A percentile compares a stretch with the other conserved stretches of the same genome.
phyloP scores from a whole-genome alignment of 805 yeast genomes.

The Schwanniomyces polymorphus region DNA sequence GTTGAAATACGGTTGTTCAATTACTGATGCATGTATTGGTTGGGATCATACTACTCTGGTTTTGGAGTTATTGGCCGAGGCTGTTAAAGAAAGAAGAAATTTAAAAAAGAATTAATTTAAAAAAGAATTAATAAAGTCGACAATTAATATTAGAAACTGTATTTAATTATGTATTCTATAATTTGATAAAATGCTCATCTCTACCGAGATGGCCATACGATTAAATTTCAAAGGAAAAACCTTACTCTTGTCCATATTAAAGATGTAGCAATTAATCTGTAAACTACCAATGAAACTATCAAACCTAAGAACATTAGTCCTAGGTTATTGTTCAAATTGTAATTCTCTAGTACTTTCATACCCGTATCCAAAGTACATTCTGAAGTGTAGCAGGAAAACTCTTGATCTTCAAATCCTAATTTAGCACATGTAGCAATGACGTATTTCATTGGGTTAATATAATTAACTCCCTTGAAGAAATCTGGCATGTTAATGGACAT shows the following conservation, averaged over 20 bases:
- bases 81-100: slow-evolving; percentile 76
- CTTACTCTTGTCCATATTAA: slow-evolving; percentile 25
- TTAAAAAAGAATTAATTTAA: slow-evolving; percentile 6
- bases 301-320: slow-evolving; percentile 34
- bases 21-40: slow-evolving; percentile 96
- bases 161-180: not conserved
- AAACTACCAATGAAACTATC: slow-evolving; percentile 32
- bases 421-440: slow-evolving; percentile 63
- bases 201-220: too few relatives aligned
- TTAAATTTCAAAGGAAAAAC: slow-evolving; percentile 13
- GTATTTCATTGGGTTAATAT: slow-evolving; percentile 75
- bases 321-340: slow-evolving; percentile 25
- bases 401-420: slow-evolving; percentile 52
- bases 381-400: slow-evolving; percentile 45
- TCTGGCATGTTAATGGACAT: slow-evolving; percentile 75
- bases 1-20: slow-evolving; percentile 88
- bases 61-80: slow-evolving; percentile 68
- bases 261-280: slow-evolving; percentile 29
- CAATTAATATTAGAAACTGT: not conserved
- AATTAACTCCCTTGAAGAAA: slow-evolving; percentile 70
- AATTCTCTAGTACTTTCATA: slow-evolving; percentile 28
- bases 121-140: not conserved
- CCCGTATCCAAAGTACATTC: slow-evolving; percentile 28
- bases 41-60: slow-evolving; percentile 84
- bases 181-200: too few relatives aligned